These are phyloP conservation scores for Diaporthe ampelina DNA, from an alignment of 2,329 filamentous ascomycete genomes.

Conservation along the genomic window DNA sequence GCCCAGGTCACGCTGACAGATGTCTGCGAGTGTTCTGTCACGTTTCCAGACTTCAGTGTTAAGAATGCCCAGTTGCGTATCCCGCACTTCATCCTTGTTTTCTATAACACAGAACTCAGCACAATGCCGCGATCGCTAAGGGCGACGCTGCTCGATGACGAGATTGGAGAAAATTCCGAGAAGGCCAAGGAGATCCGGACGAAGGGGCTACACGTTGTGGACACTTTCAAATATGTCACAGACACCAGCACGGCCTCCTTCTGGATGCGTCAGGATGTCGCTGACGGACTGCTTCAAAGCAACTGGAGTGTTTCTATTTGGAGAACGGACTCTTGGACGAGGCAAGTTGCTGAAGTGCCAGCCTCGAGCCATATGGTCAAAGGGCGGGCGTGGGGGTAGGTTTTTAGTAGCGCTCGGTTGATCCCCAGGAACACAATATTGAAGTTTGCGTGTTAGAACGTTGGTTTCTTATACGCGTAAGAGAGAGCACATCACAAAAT, in stretches of 20 bases:
- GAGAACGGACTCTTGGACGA: constrained; percentile 35
- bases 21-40: background rate
- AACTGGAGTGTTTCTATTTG: constrained; percentile 36
- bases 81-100: constrained; percentile 15
- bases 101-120: background rate
- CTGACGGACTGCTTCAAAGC: constrained; percentile 31
- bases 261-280: constrained; percentile 40
- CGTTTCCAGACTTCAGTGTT: background rate
- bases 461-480: no score
- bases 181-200: background rate
- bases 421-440: background rate
- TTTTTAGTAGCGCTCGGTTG: no score
- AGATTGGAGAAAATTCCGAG: background rate
- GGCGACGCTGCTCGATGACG: background rate
- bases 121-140: background rate
- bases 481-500: no score
- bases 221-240: constrained; percentile 37
- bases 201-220: constrained; percentile 35
- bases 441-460: no score
- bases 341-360: constrained; percentile 8
- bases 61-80: background rate
- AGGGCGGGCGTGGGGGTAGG: background rate
- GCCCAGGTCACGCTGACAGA: background rate
- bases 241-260: constrained; percentile 37
- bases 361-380: background rate